phyloP scores from a whole-genome alignment of 495 filamentous ascomycete genomes.

The Mycothermus thermophilus region DNA sequence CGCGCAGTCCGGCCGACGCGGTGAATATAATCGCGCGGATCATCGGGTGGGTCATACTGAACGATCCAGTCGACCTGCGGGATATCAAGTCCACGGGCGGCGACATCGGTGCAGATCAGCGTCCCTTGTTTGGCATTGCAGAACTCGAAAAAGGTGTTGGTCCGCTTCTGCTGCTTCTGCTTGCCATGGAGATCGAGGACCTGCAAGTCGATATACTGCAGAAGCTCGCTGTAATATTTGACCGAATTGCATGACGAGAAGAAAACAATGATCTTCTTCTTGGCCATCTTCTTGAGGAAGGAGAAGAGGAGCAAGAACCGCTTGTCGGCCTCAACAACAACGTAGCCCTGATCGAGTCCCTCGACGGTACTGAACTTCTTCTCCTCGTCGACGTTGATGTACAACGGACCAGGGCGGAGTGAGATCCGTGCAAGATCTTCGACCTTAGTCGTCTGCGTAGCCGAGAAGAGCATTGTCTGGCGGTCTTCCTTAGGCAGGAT shows the following conservation, averaged over 20 bases:
- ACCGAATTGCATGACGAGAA: constrained; percentile 88
- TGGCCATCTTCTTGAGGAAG: constrained; percentile 77
- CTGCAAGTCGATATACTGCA: constrained; percentile 92
- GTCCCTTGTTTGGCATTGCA: constrained; percentile 85
- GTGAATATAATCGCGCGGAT: constrained; percentile 89
- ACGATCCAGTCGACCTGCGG: constrained; percentile 91
- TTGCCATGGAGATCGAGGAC: constrained; percentile 84
- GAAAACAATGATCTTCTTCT: constrained; percentile 97
- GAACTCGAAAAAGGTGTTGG: constrained; percentile 97
- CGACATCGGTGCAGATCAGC: constrained; percentile 88
- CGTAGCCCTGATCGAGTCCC: constrained; percentile 88
- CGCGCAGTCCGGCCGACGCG: constrained; percentile 90
- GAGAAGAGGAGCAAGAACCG: constrained; percentile 91
- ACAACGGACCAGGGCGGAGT: constrained; percentile 77
- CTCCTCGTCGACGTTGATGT: constrained; percentile 74
- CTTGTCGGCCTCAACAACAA: constrained; percentile 83
- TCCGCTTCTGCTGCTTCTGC: constrained; percentile 94
- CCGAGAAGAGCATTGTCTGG: constrained; percentile 94
- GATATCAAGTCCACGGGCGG: too few relatives aligned
- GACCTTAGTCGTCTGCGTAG: constrained; percentile 96
- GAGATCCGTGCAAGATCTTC: constrained; percentile 93
- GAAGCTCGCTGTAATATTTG: constrained; percentile 84
- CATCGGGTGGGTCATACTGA: constrained; percentile 89
- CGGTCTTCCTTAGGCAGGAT: constrained; percentile 79
- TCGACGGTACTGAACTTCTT: constrained; percentile 55